Evolutionary conservation across 306 rosid genomes (phyloP), one percentile per base, ranked within the genome.

Genomic region (Carpinus fangiana): DNA sequence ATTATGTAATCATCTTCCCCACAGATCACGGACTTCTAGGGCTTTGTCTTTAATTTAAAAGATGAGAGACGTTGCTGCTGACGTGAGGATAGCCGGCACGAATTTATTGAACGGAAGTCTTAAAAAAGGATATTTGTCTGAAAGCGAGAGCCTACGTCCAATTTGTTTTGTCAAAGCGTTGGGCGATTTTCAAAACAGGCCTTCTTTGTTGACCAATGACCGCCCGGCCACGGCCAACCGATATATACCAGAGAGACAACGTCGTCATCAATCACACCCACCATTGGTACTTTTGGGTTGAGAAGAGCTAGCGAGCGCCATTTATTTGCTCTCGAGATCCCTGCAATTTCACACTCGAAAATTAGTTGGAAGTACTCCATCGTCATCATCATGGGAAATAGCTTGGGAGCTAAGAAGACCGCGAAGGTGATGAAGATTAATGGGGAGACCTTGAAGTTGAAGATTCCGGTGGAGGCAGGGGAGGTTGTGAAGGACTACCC

Each of bases 351-450:
- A 31, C 3, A 31, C 34, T 31, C 34, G 34, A 31, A 31, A 6
- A 41, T 5, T 41, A 5, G 5, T 1, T 41, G 45, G 8, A 23
- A 23, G 26, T 23, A 23, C 26, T 23, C 26, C 26, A 23, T 23
- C 26, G 26, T 23, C 26, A 23, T 23, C 26, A 52, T 36, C 55
- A 95, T 96, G 99, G 99, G 99, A 2, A 96, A 96, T 79, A 78
- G 74, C 43, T 87, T 95, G 56, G 93, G 96, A 18, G 80, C 81
- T 38, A 96, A 88, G 76, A 96, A 88, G 75, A 83, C 79, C 20
- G 91, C 91, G 0, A 96, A 93, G 75, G 93, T 96, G 1, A 90
- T 93, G 97, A 92, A 88, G 75, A 84, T 96, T n/a, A 85, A 83
- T 60, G 99, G 99, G 0, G 96, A 93, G 74, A 87, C 95, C 14